A percentile compares a stretch with the other conserved stretches of the same genome.
These are phyloP conservation scores for Camellia oleifera DNA, from an alignment of 179 eudicot genomes.

Conservation along the genomic window DNA sequence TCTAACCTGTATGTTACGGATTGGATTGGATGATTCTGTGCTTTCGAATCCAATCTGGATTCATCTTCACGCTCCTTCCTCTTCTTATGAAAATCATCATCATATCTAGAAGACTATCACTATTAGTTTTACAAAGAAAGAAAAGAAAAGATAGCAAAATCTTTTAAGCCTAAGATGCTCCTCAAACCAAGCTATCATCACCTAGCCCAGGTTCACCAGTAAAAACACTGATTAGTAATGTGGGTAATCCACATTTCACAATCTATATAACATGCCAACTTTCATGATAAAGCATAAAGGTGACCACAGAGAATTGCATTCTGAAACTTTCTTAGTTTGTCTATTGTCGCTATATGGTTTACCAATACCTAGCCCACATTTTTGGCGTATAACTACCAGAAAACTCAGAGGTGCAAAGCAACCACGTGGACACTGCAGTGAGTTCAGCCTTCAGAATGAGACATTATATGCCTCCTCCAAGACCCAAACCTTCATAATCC, in stretches of 20 bases:
- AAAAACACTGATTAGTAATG: neutral
- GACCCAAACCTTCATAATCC: neutral
- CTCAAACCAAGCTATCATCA: neutral
- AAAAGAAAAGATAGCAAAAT: neutral
- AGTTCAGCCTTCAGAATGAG: neutral
- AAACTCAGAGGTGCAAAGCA: neutral
- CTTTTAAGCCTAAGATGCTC: neutral
- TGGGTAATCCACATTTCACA: neutral
- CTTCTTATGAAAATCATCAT: neutral
- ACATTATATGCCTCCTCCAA: neutral
- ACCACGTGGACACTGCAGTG: neutral
- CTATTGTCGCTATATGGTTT: neutral
- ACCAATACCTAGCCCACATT: neutral
- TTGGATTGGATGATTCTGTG: neutral
- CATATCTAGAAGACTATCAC: neutral
- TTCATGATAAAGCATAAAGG: neutral
- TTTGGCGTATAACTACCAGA: slow-evolving; percentile 1
- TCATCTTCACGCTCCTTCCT: neutral
- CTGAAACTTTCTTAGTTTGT: neutral
- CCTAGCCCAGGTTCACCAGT: neutral
- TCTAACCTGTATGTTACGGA: neutral
- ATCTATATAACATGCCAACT: neutral
- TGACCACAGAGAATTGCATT: neutral
- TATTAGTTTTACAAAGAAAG: neutral
- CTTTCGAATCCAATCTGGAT: neutral